Conservation (phyloP, 2,329 filamentous ascomycete species). For the Coniella lustricola region DNA sequence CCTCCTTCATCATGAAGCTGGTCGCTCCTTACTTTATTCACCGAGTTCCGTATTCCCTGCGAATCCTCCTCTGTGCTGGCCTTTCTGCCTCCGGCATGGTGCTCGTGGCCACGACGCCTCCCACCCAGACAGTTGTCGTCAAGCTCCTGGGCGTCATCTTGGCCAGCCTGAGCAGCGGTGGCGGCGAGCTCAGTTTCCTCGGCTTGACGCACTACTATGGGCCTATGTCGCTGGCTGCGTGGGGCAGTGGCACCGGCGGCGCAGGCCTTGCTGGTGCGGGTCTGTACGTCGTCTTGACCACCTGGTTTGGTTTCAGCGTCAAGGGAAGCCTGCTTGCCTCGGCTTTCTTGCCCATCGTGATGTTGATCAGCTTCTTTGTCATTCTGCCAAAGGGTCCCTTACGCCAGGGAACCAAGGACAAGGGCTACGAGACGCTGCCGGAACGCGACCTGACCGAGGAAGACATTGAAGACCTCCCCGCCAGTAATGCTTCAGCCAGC, state of each 20-base stretch:
- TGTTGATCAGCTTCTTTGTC: constrained; percentile 81
- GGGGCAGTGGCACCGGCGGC: constrained; percentile 87
- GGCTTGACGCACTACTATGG: constrained; percentile 92
- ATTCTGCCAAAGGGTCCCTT: constrained; percentile 66
- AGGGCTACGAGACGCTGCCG: constrained; percentile 48
- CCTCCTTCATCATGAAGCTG: constrained; percentile 82
- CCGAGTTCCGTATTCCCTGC: constrained; percentile 68
- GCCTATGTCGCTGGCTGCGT: constrained; percentile 75
- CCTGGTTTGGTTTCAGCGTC: constrained; percentile 68
- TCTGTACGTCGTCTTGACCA: constrained; percentile 80
- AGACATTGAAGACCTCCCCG: constrained; percentile 27
- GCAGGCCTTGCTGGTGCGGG: constrained; percentile 83
- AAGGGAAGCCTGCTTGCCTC: constrained; percentile 67
- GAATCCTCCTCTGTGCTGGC: constrained; percentile 66
- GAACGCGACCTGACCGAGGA: constrained; percentile 32
- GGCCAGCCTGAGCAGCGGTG: constrained; percentile 78
- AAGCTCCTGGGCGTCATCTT: constrained; percentile 81
- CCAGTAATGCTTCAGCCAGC: constrained; percentile 38
- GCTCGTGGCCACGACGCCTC: constrained; percentile 72
- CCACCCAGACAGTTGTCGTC: constrained; percentile 54
- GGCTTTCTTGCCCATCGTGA: constrained; percentile 70
- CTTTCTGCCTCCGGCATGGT: constrained; percentile 84
- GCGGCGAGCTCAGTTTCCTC: constrained; percentile 84
- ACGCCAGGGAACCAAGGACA: constrained; percentile 34
- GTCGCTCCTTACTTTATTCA: constrained; percentile 93